Base-by-base conservation (phyloP, 192 early-diverging fungal species). In the Podila verticillata region DNA sequence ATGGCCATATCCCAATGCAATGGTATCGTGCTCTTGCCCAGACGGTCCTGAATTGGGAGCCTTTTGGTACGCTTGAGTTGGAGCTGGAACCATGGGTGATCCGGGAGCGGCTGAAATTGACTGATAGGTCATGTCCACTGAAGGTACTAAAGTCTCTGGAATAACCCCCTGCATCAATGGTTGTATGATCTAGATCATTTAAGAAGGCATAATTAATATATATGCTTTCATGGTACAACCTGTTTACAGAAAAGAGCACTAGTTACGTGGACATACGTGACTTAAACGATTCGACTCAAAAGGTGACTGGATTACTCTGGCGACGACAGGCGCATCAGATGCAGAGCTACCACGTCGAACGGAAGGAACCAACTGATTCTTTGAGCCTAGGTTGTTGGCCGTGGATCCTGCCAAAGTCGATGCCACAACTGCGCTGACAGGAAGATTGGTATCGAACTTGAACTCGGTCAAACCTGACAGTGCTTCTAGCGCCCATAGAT, bases 401-500 rank as follows among this genome's bases (percentile, higher is more conserved):
- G n/a, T 65, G 17, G 74, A 28, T 4, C 9, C 64, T 17, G 68
- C 63, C 32, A 70, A 24, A 6, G 74, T 66, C 4, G 68, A 57
- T 31, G 57, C 58, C 24, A 78, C 58, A 13, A 57, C 63, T 24
- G 56, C 29, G n/a, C 57, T 70, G 24, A 66, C 66, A 15, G 62
- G 63, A 26, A 78, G 30, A 3, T 68, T 78, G 1, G 58, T 12
- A 44, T 78, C 74, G 57, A 78, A 78, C 22, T 70, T 64, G 30
- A 78, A 54, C 36, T 70, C 74, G 9, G 68, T 51, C 8, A 78
- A 15, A 20, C 74, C 68, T 28, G 74, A 70, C 30, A 75, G 20
- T 51, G 74, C 62, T 24, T 75, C 74, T 34, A 69, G 36, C 10
- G 66, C 66, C 74, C 74, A 75, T 28, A 65, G 61, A 32, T 66